Conservation (phyloP, 2,329 filamentous ascomycete genomes). For the Canariomyces notabilis region DNA sequence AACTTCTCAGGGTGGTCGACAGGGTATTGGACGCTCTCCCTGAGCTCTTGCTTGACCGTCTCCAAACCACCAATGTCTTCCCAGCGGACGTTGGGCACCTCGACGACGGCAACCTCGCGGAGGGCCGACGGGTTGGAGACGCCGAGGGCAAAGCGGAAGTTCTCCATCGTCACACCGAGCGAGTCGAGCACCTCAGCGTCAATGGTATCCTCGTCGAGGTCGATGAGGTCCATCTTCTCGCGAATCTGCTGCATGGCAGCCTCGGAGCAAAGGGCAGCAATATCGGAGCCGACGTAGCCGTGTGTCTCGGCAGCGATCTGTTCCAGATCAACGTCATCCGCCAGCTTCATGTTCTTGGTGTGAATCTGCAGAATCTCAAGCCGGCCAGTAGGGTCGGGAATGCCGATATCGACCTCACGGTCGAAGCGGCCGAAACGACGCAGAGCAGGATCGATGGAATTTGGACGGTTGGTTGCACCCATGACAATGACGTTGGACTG, state of each 20-base stretch:
- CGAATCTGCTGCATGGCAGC: constrained; percentile 99
- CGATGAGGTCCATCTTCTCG: constrained; percentile 99
- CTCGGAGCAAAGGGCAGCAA: constrained; percentile 96
- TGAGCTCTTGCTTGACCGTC: constrained; percentile 97
- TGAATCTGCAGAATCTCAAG: constrained; percentile 99
- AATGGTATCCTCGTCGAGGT: constrained; percentile 97
- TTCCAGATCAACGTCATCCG: constrained; percentile 92
- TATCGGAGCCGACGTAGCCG: constrained; percentile 97
- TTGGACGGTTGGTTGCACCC: constrained; percentile 97
- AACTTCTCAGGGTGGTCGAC: constrained; percentile 99
- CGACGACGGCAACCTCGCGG: constrained; percentile 96
- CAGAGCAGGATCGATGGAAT: constrained; percentile 96
- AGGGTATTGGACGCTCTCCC: constrained; percentile 97
- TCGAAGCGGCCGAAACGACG: constrained; percentile 98
- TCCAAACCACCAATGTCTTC: constrained; percentile 99
- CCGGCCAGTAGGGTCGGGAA: constrained; percentile 95
- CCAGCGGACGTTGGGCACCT: constrained; percentile 98
- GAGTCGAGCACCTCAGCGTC: constrained; percentile 98
- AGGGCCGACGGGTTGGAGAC: constrained; percentile 98
- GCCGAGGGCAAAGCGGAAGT: constrained; percentile 97
- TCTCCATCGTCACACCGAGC: constrained; percentile 98
- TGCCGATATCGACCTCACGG: constrained; percentile 96
- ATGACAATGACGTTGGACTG: constrained; percentile 98
- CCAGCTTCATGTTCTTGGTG: constrained; percentile 99
- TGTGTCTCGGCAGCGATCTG: constrained; percentile 96